Conservation (phyloP, 192 early-diverging fungal species). For the Linderina pennispora region DNA sequence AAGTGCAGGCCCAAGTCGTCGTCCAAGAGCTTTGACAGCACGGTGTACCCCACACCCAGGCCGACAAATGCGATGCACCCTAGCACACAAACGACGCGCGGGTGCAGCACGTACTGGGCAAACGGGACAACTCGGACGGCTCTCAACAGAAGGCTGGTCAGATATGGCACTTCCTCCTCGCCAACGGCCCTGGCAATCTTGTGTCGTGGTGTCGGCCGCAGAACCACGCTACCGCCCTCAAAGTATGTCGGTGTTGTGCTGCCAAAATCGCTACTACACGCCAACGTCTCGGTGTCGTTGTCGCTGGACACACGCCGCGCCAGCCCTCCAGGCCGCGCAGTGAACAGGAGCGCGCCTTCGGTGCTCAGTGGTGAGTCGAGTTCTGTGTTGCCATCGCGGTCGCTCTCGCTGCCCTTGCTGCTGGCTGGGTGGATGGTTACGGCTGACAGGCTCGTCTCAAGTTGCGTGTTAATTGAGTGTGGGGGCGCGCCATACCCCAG, state of each 20-base stretch:
- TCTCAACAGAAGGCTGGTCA: conserved; percentile 10
- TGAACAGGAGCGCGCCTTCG: neutral
- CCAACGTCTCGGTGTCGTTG: conserved; percentile 6
- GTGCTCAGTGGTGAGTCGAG: neutral
- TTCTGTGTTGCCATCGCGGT: neutral
- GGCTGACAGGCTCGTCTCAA: neutral
- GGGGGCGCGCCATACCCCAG: too few relatives aligned
- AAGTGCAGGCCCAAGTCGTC: conserved; percentile 14
- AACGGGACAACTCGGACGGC: neutral
- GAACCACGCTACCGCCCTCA: neutral
- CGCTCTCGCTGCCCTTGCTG: neutral
- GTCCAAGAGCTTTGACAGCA: conserved; percentile 17
- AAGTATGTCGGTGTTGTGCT: conserved; percentile 1
- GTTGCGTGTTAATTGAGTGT: too few relatives aligned
- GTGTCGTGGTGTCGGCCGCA: neutral
- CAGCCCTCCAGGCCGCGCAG: neutral
- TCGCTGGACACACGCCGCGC: conserved; percentile 10
- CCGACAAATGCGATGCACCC: conserved; percentile 9
- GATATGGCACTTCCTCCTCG: conserved; percentile 13
- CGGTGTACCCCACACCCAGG: conserved; percentile 1
- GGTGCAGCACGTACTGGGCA: conserved; percentile 5
- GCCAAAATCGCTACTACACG: conserved; percentile 3
- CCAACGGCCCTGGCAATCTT: too few relatives aligned
- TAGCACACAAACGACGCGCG: conserved; percentile 7
- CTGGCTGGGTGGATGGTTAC: neutral